A percentile compares a stretch with the other conserved stretches of the same genome.
Conservation (phyloP, 176 grass and related monocot genomes). For the Bothriochloa decipiens region DNA sequence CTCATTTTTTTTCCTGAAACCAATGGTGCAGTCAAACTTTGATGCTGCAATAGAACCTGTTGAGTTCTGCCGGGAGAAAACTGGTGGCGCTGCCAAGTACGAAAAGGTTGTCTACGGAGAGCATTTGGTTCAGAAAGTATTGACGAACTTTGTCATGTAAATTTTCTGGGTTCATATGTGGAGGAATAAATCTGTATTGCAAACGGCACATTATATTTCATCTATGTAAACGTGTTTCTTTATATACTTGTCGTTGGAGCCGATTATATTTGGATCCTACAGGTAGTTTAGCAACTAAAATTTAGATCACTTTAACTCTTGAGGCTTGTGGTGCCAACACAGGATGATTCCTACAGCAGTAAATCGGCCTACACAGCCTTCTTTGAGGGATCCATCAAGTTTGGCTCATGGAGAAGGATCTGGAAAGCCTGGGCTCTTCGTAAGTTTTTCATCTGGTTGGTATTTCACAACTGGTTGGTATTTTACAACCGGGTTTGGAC, state of each 20-base stretch:
- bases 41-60: conserved; percentile 63
- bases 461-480: too few relatives aligned
- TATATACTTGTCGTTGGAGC: background rate
- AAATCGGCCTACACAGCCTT: too few relatives aligned
- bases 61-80: conserved; percentile 70
- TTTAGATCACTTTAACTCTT: too few relatives aligned
- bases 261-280: too few relatives aligned
- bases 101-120: conserved; percentile 79
- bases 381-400: too few relatives aligned
- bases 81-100: conserved; percentile 51
- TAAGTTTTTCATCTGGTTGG: too few relatives aligned
- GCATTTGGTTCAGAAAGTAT: conserved; percentile 77
- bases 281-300: too few relatives aligned
- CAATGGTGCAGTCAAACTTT: conserved; percentile 69
- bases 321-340: too few relatives aligned
- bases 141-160: conserved; percentile 66
- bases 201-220: background rate
- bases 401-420: too few relatives aligned
- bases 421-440: too few relatives aligned
- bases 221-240: conserved; percentile 5
- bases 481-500: too few relatives aligned
- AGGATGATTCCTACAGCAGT: too few relatives aligned
- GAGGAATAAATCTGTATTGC: background rate
- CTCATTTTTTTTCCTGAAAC: background rate
- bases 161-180: background rate